A percentile compares a stretch with the other conserved stretches of the same genome.
Conservation (phyloP, 2,329 filamentous ascomycete species). For the Epichloe gansuensis region DNA sequence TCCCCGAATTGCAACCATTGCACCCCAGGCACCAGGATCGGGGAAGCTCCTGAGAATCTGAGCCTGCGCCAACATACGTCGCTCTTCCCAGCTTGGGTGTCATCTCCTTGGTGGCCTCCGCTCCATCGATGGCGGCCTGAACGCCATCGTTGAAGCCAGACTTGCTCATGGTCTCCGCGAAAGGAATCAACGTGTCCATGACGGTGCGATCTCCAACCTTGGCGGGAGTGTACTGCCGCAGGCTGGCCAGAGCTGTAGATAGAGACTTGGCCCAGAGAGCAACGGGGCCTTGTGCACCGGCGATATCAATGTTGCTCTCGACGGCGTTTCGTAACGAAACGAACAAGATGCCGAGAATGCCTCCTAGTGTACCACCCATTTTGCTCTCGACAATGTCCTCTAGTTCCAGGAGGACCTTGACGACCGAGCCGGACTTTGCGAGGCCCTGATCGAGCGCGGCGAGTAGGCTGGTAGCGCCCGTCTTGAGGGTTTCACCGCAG, state of each 20-base stretch:
- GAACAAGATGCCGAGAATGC: constrained; percentile 43
- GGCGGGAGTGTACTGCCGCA: constrained; percentile 42
- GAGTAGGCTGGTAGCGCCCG: constrained; percentile 35
- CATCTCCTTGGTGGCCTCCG: constrained; percentile 52
- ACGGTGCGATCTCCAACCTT: constrained; percentile 44
- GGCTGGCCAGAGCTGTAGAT: constrained; percentile 29
- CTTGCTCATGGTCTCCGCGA: constrained; percentile 33
- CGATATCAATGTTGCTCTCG: constrained; percentile 22
- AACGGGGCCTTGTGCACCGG: constrained; percentile 18
- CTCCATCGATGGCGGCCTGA: constrained; percentile 44
- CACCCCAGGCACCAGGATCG: constrained; percentile 60
- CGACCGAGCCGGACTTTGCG: constrained; percentile 30
- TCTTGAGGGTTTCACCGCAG: constrained; percentile 50
- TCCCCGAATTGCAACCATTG: constrained; percentile 42
- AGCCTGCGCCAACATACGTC: constrained; percentile 51
- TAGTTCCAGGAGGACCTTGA: constrained; percentile 34
- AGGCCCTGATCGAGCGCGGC: constrained; percentile 34
- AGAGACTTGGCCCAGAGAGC: constrained; percentile 33
- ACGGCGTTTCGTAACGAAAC: constrained; percentile 34
- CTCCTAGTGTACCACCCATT: constrained; percentile 42
- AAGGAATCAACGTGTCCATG: constrained; percentile 45
- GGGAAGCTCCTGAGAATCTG: constrained; percentile 42
- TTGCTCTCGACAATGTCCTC: constrained; percentile 44
- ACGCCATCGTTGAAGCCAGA: constrained; percentile 44
- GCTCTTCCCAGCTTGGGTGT: constrained; percentile 53